phyloP scores from a whole-genome alignment of 2,329 filamentous ascomycete genomes.

The Macrophomina phaseolina region DNA sequence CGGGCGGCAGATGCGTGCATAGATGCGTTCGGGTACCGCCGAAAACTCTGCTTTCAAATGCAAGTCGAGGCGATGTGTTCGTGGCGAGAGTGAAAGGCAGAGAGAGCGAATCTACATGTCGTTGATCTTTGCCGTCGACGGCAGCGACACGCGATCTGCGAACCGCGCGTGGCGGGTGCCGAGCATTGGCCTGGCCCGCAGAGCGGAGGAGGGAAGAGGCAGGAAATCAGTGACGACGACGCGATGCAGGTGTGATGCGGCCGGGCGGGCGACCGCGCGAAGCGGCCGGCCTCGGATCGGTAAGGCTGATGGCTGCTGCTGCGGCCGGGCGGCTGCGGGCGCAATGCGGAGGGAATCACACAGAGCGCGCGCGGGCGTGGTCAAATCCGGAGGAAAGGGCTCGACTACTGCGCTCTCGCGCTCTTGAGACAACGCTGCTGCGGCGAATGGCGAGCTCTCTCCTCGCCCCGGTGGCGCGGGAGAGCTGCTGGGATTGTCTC shows the following conservation, averaged over 20 bases:
- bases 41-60: neutral
- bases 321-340: conserved; percentile 7
- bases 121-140: too few relatives aligned
- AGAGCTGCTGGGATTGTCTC: neutral
- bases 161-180: neutral
- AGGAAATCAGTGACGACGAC: neutral
- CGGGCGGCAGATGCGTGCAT: neutral
- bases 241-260: neutral
- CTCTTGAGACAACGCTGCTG: neutral
- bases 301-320: conserved; percentile 1
- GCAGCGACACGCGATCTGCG: neutral
- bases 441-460: neutral
- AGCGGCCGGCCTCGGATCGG: neutral
- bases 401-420: neutral
- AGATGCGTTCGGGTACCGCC: neutral
- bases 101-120: too few relatives aligned
- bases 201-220: neutral
- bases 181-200: too few relatives aligned
- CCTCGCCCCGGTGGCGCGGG: neutral
- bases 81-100: neutral
- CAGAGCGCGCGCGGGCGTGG: neutral
- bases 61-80: neutral
- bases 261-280: neutral
- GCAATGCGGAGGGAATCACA: neutral
- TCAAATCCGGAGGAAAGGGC: neutral